A percentile compares a stretch with the other conserved stretches of the same genome.
Conservation (phyloP, 352 stramenopile genomes). For the Phytophthora pluvialis region DNA sequence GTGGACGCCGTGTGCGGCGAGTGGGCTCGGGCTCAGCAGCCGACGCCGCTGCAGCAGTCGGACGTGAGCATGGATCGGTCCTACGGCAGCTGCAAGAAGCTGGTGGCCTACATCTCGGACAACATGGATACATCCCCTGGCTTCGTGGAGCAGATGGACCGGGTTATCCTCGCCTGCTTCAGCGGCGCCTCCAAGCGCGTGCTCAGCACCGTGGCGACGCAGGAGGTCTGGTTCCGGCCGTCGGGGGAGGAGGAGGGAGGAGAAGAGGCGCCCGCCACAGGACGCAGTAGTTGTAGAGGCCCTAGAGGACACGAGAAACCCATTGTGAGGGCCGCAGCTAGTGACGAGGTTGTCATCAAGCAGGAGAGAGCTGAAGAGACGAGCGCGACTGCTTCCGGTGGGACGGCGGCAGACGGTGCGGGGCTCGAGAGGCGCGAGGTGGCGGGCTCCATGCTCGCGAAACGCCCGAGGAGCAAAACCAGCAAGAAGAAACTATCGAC, state of each 20-base stretch:
- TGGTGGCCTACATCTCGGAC: conserved; percentile 59
- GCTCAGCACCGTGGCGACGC: conserved; percentile 51
- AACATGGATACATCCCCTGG: conserved; percentile 65
- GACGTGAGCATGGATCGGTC: conserved; percentile 49
- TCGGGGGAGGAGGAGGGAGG: neutral
- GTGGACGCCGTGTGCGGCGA: conserved; percentile 53
- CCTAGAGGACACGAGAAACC: conserved; percentile 2
- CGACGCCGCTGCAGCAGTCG: conserved; percentile 10
- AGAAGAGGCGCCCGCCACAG: neutral
- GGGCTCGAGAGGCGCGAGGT: conserved; percentile 21
- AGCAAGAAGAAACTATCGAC: conserved; percentile 38
- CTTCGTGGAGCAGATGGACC: conserved; percentile 71
- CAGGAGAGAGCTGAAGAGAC: conserved; percentile 21
- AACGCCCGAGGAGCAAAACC: conserved; percentile 28
- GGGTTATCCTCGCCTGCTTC: conserved; percentile 72
- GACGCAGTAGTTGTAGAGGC: neutral
- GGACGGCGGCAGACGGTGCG: conserved; percentile 16
- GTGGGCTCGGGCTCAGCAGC: conserved; percentile 31
- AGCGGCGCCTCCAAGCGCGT: conserved; percentile 57
- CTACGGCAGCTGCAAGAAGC: conserved; percentile 52
- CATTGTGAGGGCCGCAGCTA: neutral
- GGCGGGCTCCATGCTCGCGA: conserved; percentile 12
- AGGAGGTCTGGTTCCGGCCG: conserved; percentile 56
- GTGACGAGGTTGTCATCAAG: conserved; percentile 26
- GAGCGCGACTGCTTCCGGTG: neutral